These are phyloP conservation scores for Elsinoe necatrix DNA, from an alignment of 2,329 filamentous ascomycete species.

Conservation along the genomic window DNA sequence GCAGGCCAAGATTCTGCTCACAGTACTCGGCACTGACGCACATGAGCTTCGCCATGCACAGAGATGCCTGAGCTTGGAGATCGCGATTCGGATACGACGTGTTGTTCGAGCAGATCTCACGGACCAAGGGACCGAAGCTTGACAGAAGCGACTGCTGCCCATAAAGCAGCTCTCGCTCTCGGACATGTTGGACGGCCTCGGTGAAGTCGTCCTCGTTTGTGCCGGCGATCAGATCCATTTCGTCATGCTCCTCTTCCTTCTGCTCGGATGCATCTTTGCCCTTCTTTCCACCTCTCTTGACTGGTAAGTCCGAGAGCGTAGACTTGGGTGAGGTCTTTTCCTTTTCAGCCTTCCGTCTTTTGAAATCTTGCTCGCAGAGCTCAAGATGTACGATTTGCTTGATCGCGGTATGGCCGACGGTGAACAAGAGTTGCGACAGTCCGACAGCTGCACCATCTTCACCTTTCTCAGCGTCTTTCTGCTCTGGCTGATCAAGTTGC, in stretches of 20 bases:
- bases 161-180: slow-evolving; percentile 75
- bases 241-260: slow-evolving; percentile 62
- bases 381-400: slow-evolving; percentile 99
- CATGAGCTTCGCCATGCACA: slow-evolving; percentile 97
- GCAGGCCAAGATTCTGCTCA: slow-evolving; percentile 79
- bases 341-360: slow-evolving; percentile 85
- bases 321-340: slow-evolving; percentile 50
- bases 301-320: slow-evolving; percentile 22
- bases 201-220: slow-evolving; percentile 93
- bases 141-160: slow-evolving; percentile 77
- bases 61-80: slow-evolving; percentile 82
- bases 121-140: slow-evolving; percentile 82
- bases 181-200: slow-evolving; percentile 75
- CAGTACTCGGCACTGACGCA: slow-evolving; percentile 96
- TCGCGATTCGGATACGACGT: slow-evolving; percentile 83
- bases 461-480: slow-evolving; percentile 16
- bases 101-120: slow-evolving; percentile 91
- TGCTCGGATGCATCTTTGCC: slow-evolving; percentile 42
- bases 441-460: slow-evolving; percentile 47
- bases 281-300: slow-evolving; percentile 36
- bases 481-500: slow-evolving; percentile 20
- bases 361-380: slow-evolving; percentile 95
- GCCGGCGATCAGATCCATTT: slow-evolving; percentile 91
- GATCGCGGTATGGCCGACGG: slow-evolving; percentile 92
- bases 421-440: slow-evolving; percentile 84